Evolutionary conservation across 768 basidiomycete genomes (phyloP).

Genomic region (Leccinum longicurvipes): DNA sequence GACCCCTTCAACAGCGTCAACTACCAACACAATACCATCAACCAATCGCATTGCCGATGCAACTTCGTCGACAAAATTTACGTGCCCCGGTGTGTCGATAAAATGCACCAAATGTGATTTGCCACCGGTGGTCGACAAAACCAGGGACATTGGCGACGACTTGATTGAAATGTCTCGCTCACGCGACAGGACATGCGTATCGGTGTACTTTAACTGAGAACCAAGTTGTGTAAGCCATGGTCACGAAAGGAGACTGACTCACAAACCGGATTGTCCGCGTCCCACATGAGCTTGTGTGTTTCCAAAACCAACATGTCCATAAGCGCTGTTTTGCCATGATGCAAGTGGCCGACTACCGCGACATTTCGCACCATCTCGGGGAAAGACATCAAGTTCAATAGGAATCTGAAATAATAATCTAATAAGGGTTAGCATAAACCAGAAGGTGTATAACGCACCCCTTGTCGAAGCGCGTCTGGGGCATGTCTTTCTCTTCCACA

Average conservation of each 20-base stretch:
- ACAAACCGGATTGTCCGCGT: conserved; percentile 83
- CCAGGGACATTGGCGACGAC: conserved; percentile 93
- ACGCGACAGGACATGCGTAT: conserved; percentile 88
- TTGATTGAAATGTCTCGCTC: conserved; percentile 92
- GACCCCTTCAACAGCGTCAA: conserved; percentile 98
- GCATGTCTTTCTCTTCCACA: conserved; percentile 93
- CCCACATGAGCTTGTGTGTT: conserved; percentile 94
- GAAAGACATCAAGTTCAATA: conserved; percentile 86
- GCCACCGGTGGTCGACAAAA: conserved; percentile 78
- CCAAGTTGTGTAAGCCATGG: conserved; percentile 20
- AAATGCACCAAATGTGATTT: conserved; percentile 94
- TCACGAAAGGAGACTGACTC: conserved; percentile 7
- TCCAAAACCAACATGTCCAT: conserved; percentile 98
- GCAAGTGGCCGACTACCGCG: conserved; percentile 92
- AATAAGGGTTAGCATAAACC: conserved; percentile 4
- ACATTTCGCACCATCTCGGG: conserved; percentile 97
- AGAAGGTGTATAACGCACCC: conserved; percentile 51
- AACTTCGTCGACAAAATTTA: conserved; percentile 98
- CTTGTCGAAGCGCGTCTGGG: conserved; percentile 96
- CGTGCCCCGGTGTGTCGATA: conserved; percentile 97
- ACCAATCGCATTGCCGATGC: conserved; percentile 81
- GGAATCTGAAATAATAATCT: conserved; percentile 55
- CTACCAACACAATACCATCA: conserved; percentile 90
- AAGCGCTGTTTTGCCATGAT: conserved; percentile 96
- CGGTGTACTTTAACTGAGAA: conserved; percentile 85